Percentiles rank a stretch among this genome's conserved stretches.
phyloP scores from a whole-genome alignment of 1,284 basidiomycete genomes.

The Phenoliferia sp. region DNA sequence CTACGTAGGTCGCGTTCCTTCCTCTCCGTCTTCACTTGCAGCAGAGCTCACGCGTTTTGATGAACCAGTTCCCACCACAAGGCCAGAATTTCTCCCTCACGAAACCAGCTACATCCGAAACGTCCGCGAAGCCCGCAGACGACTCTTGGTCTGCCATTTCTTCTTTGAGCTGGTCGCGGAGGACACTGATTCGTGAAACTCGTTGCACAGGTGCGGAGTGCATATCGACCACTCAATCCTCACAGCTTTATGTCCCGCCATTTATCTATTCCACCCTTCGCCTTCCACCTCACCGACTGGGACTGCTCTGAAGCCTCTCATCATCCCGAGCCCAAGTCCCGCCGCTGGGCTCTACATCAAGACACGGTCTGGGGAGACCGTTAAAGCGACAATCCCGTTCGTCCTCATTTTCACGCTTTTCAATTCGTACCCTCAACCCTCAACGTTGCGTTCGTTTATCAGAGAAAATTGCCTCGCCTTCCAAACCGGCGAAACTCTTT shows the following conservation, averaged over 20 bases:
- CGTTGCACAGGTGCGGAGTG: slow-evolving; percentile 19
- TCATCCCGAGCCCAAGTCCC: slow-evolving; percentile 63
- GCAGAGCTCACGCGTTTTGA: not conserved
- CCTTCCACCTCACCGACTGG: slow-evolving; percentile 34
- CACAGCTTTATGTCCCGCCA: slow-evolving; percentile 78
- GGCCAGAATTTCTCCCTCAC: slow-evolving; percentile 10
- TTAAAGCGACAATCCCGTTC: slow-evolving; percentile 74
- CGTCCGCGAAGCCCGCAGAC: slow-evolving; percentile 8
- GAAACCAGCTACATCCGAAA: slow-evolving; percentile 2
- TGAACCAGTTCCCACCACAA: slow-evolving; percentile 17
- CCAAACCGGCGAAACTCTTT: slow-evolving; percentile 87
- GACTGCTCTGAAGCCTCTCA: slow-evolving; percentile 32
- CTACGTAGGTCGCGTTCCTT: slow-evolving; percentile 57
- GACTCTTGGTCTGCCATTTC: slow-evolving; percentile 12
- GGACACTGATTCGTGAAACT: not conserved
- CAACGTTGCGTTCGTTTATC: not conserved
- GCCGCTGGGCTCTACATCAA: slow-evolving; percentile 82
- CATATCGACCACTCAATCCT: slow-evolving; percentile 72
- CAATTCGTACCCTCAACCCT: not conserved
- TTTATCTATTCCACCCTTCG: slow-evolving; percentile 58
- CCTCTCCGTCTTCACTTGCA: not conserved
- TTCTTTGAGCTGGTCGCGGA: not conserved
- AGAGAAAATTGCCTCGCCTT: slow-evolving; percentile 65
- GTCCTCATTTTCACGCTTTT: slow-evolving; percentile 33
- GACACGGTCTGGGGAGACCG: slow-evolving; percentile 63